A percentile compares a stretch with the other conserved stretches of the same genome.
Evolutionary conservation across 306 rosid species (phyloP).

Genomic region (Prunus fruticosa): DNA sequence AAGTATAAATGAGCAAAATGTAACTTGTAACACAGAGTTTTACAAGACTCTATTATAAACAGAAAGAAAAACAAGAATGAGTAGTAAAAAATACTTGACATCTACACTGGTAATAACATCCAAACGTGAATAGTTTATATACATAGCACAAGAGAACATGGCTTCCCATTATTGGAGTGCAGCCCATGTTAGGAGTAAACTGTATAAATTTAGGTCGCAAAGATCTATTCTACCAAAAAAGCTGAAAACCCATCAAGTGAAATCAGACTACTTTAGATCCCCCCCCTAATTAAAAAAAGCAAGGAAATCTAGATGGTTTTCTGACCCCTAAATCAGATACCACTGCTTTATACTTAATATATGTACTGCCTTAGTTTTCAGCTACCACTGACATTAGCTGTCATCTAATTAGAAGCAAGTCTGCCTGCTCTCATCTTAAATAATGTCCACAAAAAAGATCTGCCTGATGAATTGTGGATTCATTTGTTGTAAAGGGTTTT

Average conservation of each 20-base stretch:
- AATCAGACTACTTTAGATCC: not conserved
- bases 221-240: not conserved
- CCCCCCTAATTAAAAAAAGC: not conserved
- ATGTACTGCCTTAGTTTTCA: not conserved
- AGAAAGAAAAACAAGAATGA: fast-evolving
- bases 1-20: too few relatives aligned
- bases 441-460: too few relatives aligned
- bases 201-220: not conserved
- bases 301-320: not conserved
- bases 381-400: not conserved
- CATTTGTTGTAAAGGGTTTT: too few relatives aligned
- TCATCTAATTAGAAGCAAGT: not conserved
- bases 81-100: fast-evolving
- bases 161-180: not conserved
- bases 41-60: too few relatives aligned
- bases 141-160: not conserved
- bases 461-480: too few relatives aligned
- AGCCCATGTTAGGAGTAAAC: not conserved
- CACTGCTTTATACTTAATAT: not conserved
- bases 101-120: too few relatives aligned
- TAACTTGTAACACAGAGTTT: too few relatives aligned
- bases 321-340: not conserved
- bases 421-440: not conserved
- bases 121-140: too few relatives aligned
- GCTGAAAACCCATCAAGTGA: not conserved